These are phyloP conservation scores for Sonneratia caseolaris DNA, from an alignment of 345 rosid genomes.

Conservation along the genomic window DNA sequence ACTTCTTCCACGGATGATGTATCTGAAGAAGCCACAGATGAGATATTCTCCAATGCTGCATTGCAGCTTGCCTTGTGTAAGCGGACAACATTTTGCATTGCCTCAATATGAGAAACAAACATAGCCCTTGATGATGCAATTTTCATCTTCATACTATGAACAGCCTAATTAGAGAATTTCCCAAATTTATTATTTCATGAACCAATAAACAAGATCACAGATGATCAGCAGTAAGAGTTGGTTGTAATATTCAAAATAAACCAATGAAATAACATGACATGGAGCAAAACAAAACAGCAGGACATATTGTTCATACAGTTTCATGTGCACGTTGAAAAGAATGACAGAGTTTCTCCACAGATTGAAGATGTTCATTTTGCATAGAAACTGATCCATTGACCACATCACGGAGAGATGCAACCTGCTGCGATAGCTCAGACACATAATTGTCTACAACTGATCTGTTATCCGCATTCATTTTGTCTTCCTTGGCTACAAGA, in stretches of 20 bases:
- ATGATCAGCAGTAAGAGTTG: background rate
- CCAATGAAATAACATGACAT: background rate
- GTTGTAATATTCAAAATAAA: conserved; percentile 11
- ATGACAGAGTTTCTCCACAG: conserved; percentile 57
- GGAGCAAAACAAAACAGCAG: conserved; percentile 1
- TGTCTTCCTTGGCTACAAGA: conserved; percentile 71
- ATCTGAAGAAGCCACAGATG: conserved; percentile 48
- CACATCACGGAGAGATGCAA: conserved; percentile 45
- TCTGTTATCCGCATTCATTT: conserved; percentile 65
- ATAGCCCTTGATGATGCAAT: conserved; percentile 49
- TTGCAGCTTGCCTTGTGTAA: conserved; percentile 73
- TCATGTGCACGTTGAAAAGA: conserved; percentile 51
- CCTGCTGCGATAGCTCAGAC: conserved; percentile 55
- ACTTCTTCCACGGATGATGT: conserved; percentile 58
- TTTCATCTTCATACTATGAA: conserved; percentile 60
- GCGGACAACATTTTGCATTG: conserved; percentile 78
- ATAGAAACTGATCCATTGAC: conserved; percentile 54
- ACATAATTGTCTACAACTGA: conserved; percentile 50
- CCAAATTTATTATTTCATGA: conserved; percentile 14
- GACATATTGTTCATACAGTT: conserved; percentile 35
- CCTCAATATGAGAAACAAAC: conserved; percentile 72
- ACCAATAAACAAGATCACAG: background rate
- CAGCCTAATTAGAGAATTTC: conserved; percentile 34
- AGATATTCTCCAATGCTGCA: conserved; percentile 73
- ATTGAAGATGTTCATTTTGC: conserved; percentile 66